phyloP scores from a whole-genome alignment of 1,139 yeast species.

The Yamadazyma sp. region DNA sequence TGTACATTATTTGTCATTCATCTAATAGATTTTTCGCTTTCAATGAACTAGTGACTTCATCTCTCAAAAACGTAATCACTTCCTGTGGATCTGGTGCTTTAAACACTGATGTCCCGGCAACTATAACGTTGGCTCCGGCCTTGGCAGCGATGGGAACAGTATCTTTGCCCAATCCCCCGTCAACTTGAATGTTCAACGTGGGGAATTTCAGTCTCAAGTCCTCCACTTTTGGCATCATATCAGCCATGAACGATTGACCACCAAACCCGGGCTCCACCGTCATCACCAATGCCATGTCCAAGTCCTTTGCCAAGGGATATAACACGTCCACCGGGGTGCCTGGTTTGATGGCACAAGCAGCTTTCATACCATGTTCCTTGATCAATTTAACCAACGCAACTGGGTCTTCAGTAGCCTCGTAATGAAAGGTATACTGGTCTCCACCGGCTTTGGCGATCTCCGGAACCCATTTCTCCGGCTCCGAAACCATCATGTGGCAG shows the following conservation, averaged over 20 bases:
- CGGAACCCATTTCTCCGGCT: constrained; percentile 93
- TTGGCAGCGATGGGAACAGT: constrained; percentile 82
- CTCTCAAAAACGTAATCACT: constrained; percentile 67
- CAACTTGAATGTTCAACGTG: constrained; percentile 85
- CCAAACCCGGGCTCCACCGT: constrained; percentile 99
- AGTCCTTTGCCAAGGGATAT: constrained; percentile 68
- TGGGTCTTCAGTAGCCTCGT: constrained; percentile 88
- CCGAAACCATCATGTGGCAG: constrained; percentile 97
- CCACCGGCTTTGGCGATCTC: constrained; percentile 95
- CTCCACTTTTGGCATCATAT: constrained; percentile 95
- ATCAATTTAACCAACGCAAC: constrained; percentile 71
- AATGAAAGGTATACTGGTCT: constrained; percentile 94
- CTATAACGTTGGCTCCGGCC: constrained; percentile 97
- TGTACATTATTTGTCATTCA: constrained; percentile 3
- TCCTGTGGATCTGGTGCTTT: constrained; percentile 75
- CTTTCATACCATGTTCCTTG: constrained; percentile 80
- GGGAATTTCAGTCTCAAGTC: constrained; percentile 74
- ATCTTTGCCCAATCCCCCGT: constrained; percentile 90
- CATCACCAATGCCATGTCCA: constrained; percentile 95
- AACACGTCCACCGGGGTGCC: constrained; percentile 86
- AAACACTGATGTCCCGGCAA: constrained; percentile 95
- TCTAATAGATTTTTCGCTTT: constrained; percentile 15
- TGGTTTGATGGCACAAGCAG: constrained; percentile 94
- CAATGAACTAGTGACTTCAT: constrained; percentile 49
- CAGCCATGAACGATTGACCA: constrained; percentile 93